A percentile compares a stretch with the other conserved stretches of the same genome.
Evolutionary conservation across 345 rosid species (phyloP).

Genomic region (Kandelia obovata): DNA sequence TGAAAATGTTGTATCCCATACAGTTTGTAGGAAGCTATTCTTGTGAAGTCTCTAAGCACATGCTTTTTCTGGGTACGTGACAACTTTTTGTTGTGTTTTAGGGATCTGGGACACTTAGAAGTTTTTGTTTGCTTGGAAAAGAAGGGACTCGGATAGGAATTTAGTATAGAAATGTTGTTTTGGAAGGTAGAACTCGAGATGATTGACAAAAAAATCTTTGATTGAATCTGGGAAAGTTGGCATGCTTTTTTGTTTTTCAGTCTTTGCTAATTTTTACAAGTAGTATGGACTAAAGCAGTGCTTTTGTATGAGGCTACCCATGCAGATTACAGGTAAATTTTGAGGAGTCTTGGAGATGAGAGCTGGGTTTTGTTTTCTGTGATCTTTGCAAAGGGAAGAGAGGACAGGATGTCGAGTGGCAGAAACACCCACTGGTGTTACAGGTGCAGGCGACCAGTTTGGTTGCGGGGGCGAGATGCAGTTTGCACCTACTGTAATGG

Average conservation of each 20-base stretch:
- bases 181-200: too few species aligned
- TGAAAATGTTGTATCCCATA: too few species aligned
- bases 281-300: not conserved
- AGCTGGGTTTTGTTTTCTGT: constrained; percentile 9
- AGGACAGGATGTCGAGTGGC: constrained; percentile 67
- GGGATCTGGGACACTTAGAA: too few species aligned
- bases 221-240: too few species aligned
- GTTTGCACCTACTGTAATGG: constrained; percentile 66
- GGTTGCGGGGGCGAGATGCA: constrained; percentile 53
- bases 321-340: constrained; percentile 9
- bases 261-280: not conserved
- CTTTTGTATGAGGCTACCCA: constrained; percentile 10
- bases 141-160: too few species aligned
- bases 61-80: too few species aligned
- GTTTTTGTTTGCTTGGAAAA: too few species aligned
- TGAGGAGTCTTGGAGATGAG: constrained; percentile 4
- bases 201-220: too few species aligned
- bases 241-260: not conserved
- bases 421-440: constrained; percentile 90
- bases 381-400: constrained; percentile 29
- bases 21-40: too few species aligned
- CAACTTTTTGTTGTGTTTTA: too few species aligned
- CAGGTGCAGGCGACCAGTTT: constrained; percentile 65
- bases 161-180: too few species aligned
- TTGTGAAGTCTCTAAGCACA: too few species aligned